Evolutionary conservation across 306 rosid species (phyloP).

Genomic region (Elaeagnus macrophylla): DNA sequence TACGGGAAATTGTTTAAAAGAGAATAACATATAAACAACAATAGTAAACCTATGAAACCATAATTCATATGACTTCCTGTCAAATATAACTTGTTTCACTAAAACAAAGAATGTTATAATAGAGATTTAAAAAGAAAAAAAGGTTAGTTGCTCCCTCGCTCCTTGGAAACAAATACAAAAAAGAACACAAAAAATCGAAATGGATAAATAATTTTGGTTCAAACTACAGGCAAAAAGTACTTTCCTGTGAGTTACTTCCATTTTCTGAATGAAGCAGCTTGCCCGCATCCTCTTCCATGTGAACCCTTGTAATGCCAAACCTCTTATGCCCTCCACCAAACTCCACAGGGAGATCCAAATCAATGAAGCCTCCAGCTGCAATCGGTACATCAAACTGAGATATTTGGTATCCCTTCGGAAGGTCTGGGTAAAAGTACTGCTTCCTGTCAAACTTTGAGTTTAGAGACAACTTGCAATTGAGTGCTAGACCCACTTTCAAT

Average conservation of each 20-base stretch:
- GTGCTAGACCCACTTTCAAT: conserved; percentile 71
- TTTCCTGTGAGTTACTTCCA: conserved; percentile 72
- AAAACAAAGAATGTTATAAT: too few species aligned
- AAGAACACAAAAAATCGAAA: background rate
- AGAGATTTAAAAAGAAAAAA: too few species aligned
- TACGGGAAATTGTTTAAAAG: too few species aligned
- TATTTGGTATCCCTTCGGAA: conserved; percentile 94
- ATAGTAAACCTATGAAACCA: too few species aligned
- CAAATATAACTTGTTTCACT: too few species aligned
- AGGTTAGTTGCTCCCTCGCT: background rate
- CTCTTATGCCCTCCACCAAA: conserved; percentile 86
- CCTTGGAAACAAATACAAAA: background rate
- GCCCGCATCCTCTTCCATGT: conserved; percentile 99
- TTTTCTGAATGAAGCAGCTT: conserved; percentile 77
- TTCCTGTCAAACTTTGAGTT: conserved; percentile 93
- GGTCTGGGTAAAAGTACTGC: conserved; percentile 90
- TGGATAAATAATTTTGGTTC: background rate
- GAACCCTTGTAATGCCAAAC: conserved; percentile 95
- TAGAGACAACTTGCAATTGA: conserved; percentile 68
- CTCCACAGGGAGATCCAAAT: conserved; percentile 76
- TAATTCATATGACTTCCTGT: background rate
- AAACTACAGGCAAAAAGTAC: conserved; percentile 1
- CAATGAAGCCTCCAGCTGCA: conserved; percentile 63
- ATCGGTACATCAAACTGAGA: conserved; percentile 94
- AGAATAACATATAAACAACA: too few species aligned